Conservation (phyloP, 257 asterid genomes). For the Coffea canephora region DNA sequence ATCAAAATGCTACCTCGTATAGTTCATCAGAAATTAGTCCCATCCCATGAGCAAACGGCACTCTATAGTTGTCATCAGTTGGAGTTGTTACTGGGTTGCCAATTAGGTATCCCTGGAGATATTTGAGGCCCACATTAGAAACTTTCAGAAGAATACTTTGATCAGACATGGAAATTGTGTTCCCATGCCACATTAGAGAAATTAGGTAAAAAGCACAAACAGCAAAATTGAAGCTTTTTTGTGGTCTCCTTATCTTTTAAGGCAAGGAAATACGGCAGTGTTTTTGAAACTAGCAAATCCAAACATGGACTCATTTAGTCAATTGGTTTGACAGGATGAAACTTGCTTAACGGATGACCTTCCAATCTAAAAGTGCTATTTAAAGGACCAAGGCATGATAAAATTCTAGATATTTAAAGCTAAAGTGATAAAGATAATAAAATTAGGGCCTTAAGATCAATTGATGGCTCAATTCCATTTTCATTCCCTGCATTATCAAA, state of each 20-base stretch:
- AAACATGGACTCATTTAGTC: too few relatives aligned
- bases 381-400: too few relatives aligned
- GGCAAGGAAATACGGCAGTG: not conserved
- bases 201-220: not conserved
- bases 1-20: conserved; percentile 27
- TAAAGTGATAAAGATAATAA: not conserved
- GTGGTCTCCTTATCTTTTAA: too few relatives aligned
- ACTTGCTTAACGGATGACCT: too few relatives aligned
- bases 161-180: not conserved
- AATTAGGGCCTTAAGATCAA: conserved; percentile 24
- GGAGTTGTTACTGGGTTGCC: conserved; percentile 28
- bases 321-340: too few relatives aligned
- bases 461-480: conserved; percentile 10
- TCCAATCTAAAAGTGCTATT: too few relatives aligned
- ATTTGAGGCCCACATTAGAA: conserved; percentile 2
- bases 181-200: not conserved
- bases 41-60: conserved; percentile 43
- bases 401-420: too few relatives aligned
- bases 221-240: too few relatives aligned
- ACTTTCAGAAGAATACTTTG: not conserved
- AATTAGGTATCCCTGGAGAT: conserved; percentile 31
- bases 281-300: too few relatives aligned
- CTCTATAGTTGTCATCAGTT: conserved; percentile 23
- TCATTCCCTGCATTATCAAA: conserved; percentile 26
- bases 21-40: conserved; percentile 42